These are phyloP conservation scores for Akanthomyces muscarius DNA, from an alignment of 2,329 filamentous ascomycete genomes.

Conservation along the genomic window DNA sequence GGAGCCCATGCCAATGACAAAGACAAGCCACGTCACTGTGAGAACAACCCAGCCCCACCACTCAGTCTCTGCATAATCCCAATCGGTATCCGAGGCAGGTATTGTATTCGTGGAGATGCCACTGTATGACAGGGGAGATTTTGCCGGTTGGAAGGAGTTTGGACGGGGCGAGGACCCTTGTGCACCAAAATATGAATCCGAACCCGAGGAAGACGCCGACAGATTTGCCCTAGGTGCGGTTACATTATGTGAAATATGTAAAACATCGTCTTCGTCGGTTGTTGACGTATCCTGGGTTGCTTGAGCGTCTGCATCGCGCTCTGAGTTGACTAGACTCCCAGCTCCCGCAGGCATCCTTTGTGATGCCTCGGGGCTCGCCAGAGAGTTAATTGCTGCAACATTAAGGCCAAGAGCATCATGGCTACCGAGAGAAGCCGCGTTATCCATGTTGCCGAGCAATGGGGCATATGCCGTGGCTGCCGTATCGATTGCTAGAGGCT, in stretches of 20 bases:
- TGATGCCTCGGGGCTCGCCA: not conserved
- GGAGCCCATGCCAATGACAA: slow-evolving; percentile 94
- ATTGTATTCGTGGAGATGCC: slow-evolving; percentile 48
- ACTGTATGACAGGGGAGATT: slow-evolving; percentile 57
- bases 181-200: slow-evolving; percentile 59
- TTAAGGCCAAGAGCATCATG: slow-evolving; percentile 42
- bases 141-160: slow-evolving; percentile 49
- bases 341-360: too few relatives aligned
- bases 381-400: slow-evolving; percentile 34
- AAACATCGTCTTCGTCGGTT: slow-evolving; percentile 77
- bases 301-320: slow-evolving; percentile 19
- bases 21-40: slow-evolving; percentile 87
- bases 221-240: slow-evolving; percentile 40
- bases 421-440: slow-evolving; percentile 7
- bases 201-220: slow-evolving; percentile 48
- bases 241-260: slow-evolving; percentile 56
- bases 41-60: slow-evolving; percentile 98
- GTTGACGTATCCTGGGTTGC: slow-evolving; percentile 51
- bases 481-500: slow-evolving; percentile 41
- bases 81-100: slow-evolving; percentile 52
- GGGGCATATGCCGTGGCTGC: slow-evolving; percentile 24
- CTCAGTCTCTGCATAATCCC: slow-evolving; percentile 92
- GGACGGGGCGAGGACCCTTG: slow-evolving; percentile 40
- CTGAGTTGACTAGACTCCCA: not conserved
- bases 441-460: not conserved